Base-by-base conservation (phyloP, 352 stramenopile genomes). In the Phytopythium aichiense region DNA sequence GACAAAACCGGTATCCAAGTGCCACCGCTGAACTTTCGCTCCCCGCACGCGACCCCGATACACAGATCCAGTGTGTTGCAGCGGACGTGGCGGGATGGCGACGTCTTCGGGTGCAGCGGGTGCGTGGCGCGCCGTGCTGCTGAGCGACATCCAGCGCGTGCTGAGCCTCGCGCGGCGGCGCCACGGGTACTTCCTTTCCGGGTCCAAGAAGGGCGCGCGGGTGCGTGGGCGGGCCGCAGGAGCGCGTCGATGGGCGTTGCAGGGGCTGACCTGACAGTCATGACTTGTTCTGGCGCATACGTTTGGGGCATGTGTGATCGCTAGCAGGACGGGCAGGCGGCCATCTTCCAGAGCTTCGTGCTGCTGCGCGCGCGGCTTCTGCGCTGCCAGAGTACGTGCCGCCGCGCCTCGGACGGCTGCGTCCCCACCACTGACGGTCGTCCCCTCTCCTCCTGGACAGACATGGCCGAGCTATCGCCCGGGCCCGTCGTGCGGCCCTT, bases 401-500 rank as follows among this genome's bases (percentile, higher is more conserved):
- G 11, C 12, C 18, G 28, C 18, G 2, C 45, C n/a, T 38, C 15
- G 12, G 35, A 15, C 35, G 35, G 35, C 35, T 16, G 12, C 35
- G 8, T 15, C 35, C 35, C 35, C 35, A 7, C 12, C 35, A 16
- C 35, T 40, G 12, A 40, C 35, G 28, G 4, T 8, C 35, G 9
- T 7, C 35, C 33, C 7, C 12, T 40, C 35, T 40, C 3, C 35
- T 40, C 49, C 5, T n/a, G 4, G 38, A 45, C 58, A 90, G 84
- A 84, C 56, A 52, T 90, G 56, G 49, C 65, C 0, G 87, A 93
- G 55, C 60, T 93, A 31, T 76, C 83, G 40, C 76, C 84, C 20
- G 71, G 73, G 57, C 73, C 61, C 49, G 72, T 91, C 31, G 64
- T 99, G 18, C 83, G 87, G 63, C 97, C 97, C 13, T 99, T 99